Base-by-base conservation (phyloP, 2,329 filamentous ascomycete genomes). In the Pseudogymnoascus sp. region DNA sequence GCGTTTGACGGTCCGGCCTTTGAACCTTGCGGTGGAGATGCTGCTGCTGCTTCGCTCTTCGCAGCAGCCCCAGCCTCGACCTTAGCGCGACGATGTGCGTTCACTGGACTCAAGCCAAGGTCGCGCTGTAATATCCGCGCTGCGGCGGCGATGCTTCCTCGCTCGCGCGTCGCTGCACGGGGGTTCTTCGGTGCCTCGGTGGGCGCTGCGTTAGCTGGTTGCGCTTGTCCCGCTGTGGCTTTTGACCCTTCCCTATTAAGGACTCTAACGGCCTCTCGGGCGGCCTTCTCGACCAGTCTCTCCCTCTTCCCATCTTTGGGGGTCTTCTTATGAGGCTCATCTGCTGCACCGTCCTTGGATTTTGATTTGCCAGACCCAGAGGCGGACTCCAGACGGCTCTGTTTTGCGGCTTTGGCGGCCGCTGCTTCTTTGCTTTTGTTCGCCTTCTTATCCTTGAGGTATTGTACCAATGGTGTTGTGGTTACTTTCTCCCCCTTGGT, bases 381-480 rank as follows among this genome's bases (percentile, higher is more conserved):
- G 61, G 86, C 81, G 18, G 70, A 69, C 38, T 87, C 84, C 63
- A 81, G 80, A 41, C 57, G 32, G 57, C 74, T 74, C 63, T 84
- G 78, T 69, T 87, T 87, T 28, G 78, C 76, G 47, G 75, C 76
- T 68, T 82, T 82, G 39, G 82, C 79, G 34, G 76, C 76, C 28
- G 78, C 78, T 4, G 74, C 72, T 61, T 87, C 84, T 67, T 85
- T 86, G 18, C 72, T 76, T 70, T 83, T 86, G 65, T 85, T 90
- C 12, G 90, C 90, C 76, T 96, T 97, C 76, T 95, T 96, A 73
- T 97, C 92, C 66, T 89, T 89, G 35, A 97, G 80, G 66, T 87
- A 95, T 70, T 97, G 91, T 60, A 97, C 89, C 59, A 99, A 76
- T 0, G 94, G 94, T 0, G 94, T 97, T 0, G 87, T 92, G 22